Base-by-base conservation (phyloP, 805 yeast species). In the Wickerhamiella nectarea region DNA sequence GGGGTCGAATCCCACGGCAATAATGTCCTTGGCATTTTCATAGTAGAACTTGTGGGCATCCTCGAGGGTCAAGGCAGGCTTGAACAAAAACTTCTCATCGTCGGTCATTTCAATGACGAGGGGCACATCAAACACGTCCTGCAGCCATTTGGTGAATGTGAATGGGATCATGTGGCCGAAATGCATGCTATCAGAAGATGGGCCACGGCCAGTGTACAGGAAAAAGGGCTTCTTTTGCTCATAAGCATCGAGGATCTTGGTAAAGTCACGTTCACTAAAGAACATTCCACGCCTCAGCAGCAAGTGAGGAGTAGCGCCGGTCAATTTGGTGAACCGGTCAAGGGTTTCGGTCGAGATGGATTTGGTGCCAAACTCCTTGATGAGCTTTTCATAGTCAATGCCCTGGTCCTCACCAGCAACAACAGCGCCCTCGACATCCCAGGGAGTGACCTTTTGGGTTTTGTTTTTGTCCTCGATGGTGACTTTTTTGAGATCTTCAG, bases 391-490 rank as follows among this genome's bases (percentile, higher is more conserved):
- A 60, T 91, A 91, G 66, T 91, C 95, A 53, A 91, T 87, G 21
- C 76, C 86, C 61, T 81, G 87, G n/a, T 81, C 75, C 54, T 79
- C 69, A 44, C 98, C 98, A 55, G 87, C 94, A 46, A 85, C 95
- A 38, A 89, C 93, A 2, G 96, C 97, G 46, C 97, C 98, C 63
- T 83, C 95, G 24, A 91, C 98, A 61, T 91, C 98, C 98, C 98
- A 91, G 39, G 98, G 98, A 1, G 98, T 91, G 48, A 81, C 70
- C 28, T 66, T 69, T 58, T 79, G 87, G 10, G 33, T 43, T 38
- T 46, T 38, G 28, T 50, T 47, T 9, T 38, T 7, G 34, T n/a
- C 20, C 26, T 21, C 24, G 19, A 17, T 21, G 9, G 46, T 45
- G 2, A 50, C 43, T 42, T 54, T 46, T 3, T 51, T n/a, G 15